Conservation (phyloP, 805 yeast genomes). For the Teunomyces barrocoloradensis region DNA sequence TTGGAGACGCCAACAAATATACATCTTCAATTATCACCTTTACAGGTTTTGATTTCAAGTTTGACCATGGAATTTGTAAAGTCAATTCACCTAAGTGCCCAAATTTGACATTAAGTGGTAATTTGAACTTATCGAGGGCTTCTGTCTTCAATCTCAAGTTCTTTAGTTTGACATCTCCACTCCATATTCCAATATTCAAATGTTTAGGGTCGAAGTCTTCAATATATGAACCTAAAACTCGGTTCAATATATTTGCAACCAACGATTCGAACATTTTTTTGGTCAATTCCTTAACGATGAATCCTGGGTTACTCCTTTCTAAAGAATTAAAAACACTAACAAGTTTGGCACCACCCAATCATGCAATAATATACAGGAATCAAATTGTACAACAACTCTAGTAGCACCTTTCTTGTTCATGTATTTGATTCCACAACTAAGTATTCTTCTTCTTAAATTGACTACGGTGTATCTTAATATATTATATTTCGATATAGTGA, state of each 20-base stretch:
- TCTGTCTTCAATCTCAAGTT: slow-evolving; percentile 81
- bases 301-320: background rate
- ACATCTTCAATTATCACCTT: slow-evolving; percentile 84
- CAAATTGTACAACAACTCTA: background rate
- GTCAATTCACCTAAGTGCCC: slow-evolving; percentile 91
- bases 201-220: slow-evolving; percentile 96
- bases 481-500: too few species aligned
- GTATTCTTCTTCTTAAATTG: too few species aligned
- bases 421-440: too few species aligned
- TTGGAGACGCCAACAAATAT: slow-evolving; percentile 77
- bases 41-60: slow-evolving; percentile 88
- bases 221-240: slow-evolving; percentile 70
- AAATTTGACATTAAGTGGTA: slow-evolving; percentile 83
- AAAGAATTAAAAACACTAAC: background rate
- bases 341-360: background rate
- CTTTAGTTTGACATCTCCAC: slow-evolving; percentile 88
- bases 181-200: slow-evolving; percentile 93
- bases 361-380: background rate
- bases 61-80: slow-evolving; percentile 95
- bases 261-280: slow-evolving; percentile 66
- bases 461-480: too few species aligned
- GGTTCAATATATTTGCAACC: slow-evolving; percentile 60
- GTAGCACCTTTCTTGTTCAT: too few species aligned
- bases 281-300: background rate
- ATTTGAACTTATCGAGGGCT: slow-evolving; percentile 78